Conservation (phyloP, 371 early-diverging fungal species). For the Gilbertella persicaria region DNA sequence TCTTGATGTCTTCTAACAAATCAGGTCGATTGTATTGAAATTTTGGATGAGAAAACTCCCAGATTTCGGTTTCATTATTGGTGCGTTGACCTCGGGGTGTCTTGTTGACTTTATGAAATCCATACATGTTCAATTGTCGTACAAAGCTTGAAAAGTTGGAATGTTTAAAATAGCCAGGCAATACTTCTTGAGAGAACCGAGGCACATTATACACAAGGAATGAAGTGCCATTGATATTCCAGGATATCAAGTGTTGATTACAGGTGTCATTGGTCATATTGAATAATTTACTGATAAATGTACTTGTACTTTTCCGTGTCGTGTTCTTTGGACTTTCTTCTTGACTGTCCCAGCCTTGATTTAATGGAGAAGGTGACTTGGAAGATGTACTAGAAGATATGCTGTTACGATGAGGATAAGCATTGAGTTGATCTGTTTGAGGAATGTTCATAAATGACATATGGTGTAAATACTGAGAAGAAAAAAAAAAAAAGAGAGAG, state of each 20-base stretch:
- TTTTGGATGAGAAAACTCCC: slow-evolving; percentile 55
- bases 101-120: slow-evolving; percentile 63
- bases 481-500: slow-evolving; percentile 1
- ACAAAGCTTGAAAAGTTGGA: slow-evolving; percentile 94
- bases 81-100: slow-evolving; percentile 70
- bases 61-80: slow-evolving; percentile 62
- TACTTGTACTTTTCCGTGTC: slow-evolving; percentile 19
- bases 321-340: slow-evolving; percentile 8
- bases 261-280: slow-evolving; percentile 75
- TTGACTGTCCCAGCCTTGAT: slow-evolving; percentile 24
- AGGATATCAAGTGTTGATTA: slow-evolving; percentile 75
- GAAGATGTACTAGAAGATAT: slow-evolving; percentile 11
- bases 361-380: slow-evolving; percentile 6
- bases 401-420: slow-evolving; percentile 4
- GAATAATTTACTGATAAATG: slow-evolving; percentile 26
- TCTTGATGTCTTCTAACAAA: slow-evolving; percentile 43
- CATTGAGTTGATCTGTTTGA: slow-evolving; percentile 2
- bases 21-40: slow-evolving; percentile 50
- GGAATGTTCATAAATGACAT: slow-evolving; percentile 1
- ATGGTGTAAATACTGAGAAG: not conserved
- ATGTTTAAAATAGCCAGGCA: slow-evolving; percentile 87
- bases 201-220: slow-evolving; percentile 87
- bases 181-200: slow-evolving; percentile 78
- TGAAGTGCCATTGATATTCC: slow-evolving; percentile 81
- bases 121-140: slow-evolving; percentile 92